These are phyloP conservation scores for Solanum microdontum DNA, from an alignment of 257 asterid genomes.

Conservation along the genomic window DNA sequence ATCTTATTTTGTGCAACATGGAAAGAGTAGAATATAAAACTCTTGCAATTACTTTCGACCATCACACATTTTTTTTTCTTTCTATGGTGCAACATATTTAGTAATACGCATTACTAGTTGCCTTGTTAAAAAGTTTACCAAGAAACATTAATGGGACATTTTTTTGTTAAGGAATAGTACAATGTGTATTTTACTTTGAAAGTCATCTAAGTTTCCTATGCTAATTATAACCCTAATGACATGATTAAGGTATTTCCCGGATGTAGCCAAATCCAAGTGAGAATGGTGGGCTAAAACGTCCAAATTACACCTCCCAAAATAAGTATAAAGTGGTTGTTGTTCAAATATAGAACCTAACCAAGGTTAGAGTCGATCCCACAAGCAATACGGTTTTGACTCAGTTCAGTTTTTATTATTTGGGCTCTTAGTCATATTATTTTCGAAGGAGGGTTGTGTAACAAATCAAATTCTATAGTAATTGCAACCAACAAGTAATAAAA, in stretches of 20 bases:
- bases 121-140: neutral
- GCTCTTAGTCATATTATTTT: neutral
- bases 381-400: neutral
- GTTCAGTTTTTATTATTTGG: neutral
- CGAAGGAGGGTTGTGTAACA: neutral
- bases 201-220: neutral
- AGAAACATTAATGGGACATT: neutral
- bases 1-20: constrained; percentile 46
- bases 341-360: neutral
- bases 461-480: neutral
- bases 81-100: neutral
- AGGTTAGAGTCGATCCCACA: neutral
- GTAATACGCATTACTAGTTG: neutral
- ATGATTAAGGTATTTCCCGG: neutral
- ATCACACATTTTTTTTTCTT: too few species aligned
- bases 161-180: too few species aligned
- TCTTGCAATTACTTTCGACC: neutral
- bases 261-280: neutral
- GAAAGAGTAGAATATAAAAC: constrained; percentile 10
- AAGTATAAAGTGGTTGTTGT: neutral
- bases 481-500: neutral
- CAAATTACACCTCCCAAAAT: neutral
- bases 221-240: neutral
- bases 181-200: too few species aligned
- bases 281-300: neutral